Evolutionary conservation across 108 stramenopile species (phyloP).

Genomic region (Cyclotella atomus): DNA sequence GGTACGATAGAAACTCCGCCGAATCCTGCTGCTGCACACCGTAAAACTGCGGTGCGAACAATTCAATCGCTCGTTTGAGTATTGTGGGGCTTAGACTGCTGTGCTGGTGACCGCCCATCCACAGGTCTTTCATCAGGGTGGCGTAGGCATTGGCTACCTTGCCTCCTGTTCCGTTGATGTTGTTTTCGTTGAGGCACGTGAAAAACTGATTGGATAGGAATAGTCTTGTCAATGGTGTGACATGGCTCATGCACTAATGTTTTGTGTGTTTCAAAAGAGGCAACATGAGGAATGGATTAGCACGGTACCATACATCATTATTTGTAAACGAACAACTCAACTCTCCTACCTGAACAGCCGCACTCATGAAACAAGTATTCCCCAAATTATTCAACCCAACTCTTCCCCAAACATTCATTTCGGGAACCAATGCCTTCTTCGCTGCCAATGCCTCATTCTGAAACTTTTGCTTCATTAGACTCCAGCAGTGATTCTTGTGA

Average conservation of each 20-base stretch:
- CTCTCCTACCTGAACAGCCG: slow-evolving; percentile 70
- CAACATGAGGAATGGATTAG: too few species aligned
- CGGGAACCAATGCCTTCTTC: slow-evolving; percentile 4
- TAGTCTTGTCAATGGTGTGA: slow-evolving; percentile 84
- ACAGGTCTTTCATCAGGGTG: slow-evolving; percentile 70
- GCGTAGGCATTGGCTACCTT: slow-evolving; percentile 80
- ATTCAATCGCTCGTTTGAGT: slow-evolving; percentile 77
- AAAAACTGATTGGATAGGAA: slow-evolving; percentile 77
- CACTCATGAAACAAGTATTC: slow-evolving; percentile 98
- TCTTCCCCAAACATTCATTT: slow-evolving; percentile 33
- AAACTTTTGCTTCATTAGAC: slow-evolving; percentile 6
- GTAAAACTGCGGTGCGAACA: slow-evolving; percentile 77
- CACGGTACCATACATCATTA: too few species aligned
- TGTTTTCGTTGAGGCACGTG: slow-evolving; percentile 67
- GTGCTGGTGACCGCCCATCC: slow-evolving; percentile 53
- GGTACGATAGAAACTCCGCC: slow-evolving; percentile 91
- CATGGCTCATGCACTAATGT: slow-evolving; percentile 76
- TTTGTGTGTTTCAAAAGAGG: background rate
- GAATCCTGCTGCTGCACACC: slow-evolving; percentile 89
- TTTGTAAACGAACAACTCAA: background rate
- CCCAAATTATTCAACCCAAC: slow-evolving; percentile 94
- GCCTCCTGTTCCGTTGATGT: slow-evolving; percentile 86
- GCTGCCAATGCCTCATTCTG: slow-evolving; percentile 16
- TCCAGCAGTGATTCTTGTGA: slow-evolving; percentile 57
- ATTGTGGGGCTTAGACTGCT: slow-evolving; percentile 54